phyloP scores from a whole-genome alignment of 2,329 filamentous ascomycete genomes.

The Fusarium armeniacum region DNA sequence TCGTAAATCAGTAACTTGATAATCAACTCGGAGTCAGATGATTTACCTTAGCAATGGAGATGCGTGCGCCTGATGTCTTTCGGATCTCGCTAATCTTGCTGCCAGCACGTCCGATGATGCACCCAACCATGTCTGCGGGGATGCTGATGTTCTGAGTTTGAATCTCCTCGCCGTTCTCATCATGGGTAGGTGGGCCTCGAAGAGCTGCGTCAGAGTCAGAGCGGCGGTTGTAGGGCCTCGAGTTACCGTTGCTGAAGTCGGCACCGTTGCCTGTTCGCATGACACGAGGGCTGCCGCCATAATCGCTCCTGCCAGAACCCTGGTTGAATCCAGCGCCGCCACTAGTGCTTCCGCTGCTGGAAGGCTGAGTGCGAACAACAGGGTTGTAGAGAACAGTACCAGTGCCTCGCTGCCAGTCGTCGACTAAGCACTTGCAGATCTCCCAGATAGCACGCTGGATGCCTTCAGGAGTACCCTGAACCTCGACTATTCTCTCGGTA shows the following conservation, averaged over 20 bases:
- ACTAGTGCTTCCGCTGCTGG: constrained; percentile 60
- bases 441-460: constrained; percentile 98
- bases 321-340: constrained; percentile 55
- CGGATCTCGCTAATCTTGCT: constrained; percentile 99
- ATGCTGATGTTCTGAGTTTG: constrained; percentile 99
- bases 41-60: constrained; percentile 91
- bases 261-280: constrained; percentile 97
- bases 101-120: constrained; percentile 95
- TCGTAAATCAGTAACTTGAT: constrained; percentile 13
- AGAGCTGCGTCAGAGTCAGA: constrained; percentile 85
- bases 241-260: constrained; percentile 87
- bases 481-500: constrained; percentile 96
- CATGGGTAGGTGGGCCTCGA: constrained; percentile 87
- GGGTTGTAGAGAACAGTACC: constrained; percentile 99
- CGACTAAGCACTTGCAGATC: constrained; percentile 97
- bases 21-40: neutral
- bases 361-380: constrained; percentile 84
- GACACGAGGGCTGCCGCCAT: constrained; percentile 76
- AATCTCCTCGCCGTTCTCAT: constrained; percentile 96
- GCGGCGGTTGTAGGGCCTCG: constrained; percentile 79
- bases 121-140: constrained; percentile 99
- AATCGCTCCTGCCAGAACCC: constrained; percentile 65
- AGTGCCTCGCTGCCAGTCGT: constrained; percentile 97
- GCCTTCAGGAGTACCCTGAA: constrained; percentile 93
- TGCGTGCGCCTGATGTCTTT: constrained; percentile 94